Evolutionary conservation across 352 stramenopile genomes (phyloP), one percentile per base, ranked within the genome.

Genomic region (Phytophthora multivora): DNA sequence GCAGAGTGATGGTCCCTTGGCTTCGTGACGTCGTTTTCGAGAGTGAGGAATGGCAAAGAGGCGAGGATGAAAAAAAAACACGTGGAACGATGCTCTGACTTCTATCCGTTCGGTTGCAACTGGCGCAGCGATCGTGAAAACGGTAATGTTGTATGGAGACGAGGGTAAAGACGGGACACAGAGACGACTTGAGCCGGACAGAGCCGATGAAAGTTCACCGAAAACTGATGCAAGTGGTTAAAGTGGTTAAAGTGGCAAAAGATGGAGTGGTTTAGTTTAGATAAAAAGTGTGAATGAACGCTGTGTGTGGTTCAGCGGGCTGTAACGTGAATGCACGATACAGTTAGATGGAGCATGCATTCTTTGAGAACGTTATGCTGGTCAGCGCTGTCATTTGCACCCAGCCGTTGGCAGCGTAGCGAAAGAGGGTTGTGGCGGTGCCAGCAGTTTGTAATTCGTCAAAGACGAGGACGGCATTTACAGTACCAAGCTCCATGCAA

Each of bases 11-110:
- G 46, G 38, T 58, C 47, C 25, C n/a, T 31, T 51, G 39, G 5
- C 36, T 59, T 65, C 48, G 61, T 41, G 43, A 48, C 43, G 65
- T 66, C 47, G 63, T 62, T 26, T 65, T 71, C 13, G 38, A 57
- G 46, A 71, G 65, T 73, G 60, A 66, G 28, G 51, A 40, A 40
- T 40, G 45, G 18, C 7, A 26, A 30, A n/a, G 43, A 35, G 15
- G 19, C 6, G 30, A 47, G 31, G 28, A 7, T 9, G 30, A 28
- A 26, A 4, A 16, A 19, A 19, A 47, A 43, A 28, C 10, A 46
- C 35, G 36, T 50, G 51, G 19, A 33, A 45, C 41, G 11, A 36
- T 47, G 53, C 19, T 48, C 58, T 66, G 58, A 66, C 58, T 67
- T 54, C 60, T 28, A 57, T 51, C 46, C 38, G 52, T 51, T 35